These are phyloP conservation scores for Termitomyces sp. DNA, from an alignment of 768 basidiomycete genomes.

Conservation along the genomic window DNA sequence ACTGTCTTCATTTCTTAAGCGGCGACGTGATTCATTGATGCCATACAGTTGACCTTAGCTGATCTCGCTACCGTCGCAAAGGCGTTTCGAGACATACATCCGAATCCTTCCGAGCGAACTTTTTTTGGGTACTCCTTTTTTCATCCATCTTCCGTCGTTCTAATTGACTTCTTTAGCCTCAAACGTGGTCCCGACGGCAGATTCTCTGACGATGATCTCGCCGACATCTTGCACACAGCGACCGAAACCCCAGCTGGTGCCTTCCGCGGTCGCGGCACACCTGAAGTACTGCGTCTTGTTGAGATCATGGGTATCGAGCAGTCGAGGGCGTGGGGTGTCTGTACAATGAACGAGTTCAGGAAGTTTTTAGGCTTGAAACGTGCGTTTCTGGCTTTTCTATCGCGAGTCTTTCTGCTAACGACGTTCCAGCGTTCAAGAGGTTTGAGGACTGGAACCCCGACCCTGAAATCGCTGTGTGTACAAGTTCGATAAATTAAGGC, in stretches of 20 bases:
- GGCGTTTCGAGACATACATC: slow-evolving; percentile 11
- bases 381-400: neutral
- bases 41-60: slow-evolving; percentile 13
- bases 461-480: slow-evolving; percentile 36
- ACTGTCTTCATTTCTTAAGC: neutral
- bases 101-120: slow-evolving; percentile 34
- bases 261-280: slow-evolving; percentile 47
- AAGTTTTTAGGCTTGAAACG: neutral
- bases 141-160: neutral
- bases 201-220: slow-evolving; percentile 55
- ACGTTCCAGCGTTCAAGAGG: slow-evolving; percentile 29
- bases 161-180: slow-evolving; percentile 24
- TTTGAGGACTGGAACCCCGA: slow-evolving; percentile 58
- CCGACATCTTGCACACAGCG: slow-evolving; percentile 40
- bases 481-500: neutral
- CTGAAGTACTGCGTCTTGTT: slow-evolving; percentile 41
- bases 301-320: slow-evolving; percentile 58
- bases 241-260: slow-evolving; percentile 43
- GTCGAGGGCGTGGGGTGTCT: slow-evolving; percentile 51
- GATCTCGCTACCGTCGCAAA: slow-evolving; percentile 20
- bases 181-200: slow-evolving; percentile 40
- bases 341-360: slow-evolving; percentile 56
- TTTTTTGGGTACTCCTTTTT: slow-evolving; percentile 29
- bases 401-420: neutral
- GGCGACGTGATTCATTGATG: neutral